Evolutionary conservation across 805 yeast genomes (phyloP).

Genomic region (Ogataea populi-albae): DNA sequence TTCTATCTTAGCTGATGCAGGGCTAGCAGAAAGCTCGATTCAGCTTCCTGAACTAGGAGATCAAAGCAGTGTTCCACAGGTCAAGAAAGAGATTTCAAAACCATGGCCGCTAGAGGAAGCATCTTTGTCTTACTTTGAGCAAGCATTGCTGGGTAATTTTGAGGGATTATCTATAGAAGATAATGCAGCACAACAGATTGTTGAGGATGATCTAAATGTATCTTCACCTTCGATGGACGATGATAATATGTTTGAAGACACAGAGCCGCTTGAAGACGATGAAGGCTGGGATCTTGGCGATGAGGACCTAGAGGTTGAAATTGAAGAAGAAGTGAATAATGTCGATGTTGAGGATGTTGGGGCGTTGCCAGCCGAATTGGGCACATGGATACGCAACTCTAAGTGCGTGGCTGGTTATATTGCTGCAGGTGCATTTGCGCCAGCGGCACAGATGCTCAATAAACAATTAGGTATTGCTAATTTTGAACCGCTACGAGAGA

Average conservation of each 20-base stretch:
- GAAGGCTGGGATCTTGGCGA: constrained; percentile 83
- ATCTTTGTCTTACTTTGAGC: constrained; percentile 77
- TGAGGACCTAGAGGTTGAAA: constrained; percentile 68
- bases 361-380: constrained; percentile 56
- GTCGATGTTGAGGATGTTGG: constrained; percentile 34
- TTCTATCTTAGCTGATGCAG: constrained; percentile 67
- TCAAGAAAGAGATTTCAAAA: constrained; percentile 41
- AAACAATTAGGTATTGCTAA: constrained; percentile 84
- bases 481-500: constrained; percentile 80
- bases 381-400: constrained; percentile 83
- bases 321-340: constrained; percentile 37
- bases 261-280: constrained; percentile 54
- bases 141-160: constrained; percentile 74
- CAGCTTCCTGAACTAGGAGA: constrained; percentile 38
- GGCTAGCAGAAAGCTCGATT: constrained; percentile 58
- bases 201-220: constrained; percentile 6
- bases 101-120: constrained; percentile 85
- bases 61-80: constrained; percentile 44
- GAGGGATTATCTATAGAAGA: constrained; percentile 59
- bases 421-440: constrained; percentile 95
- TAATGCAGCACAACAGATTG: constrained; percentile 14
- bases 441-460: constrained; percentile 88
- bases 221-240: constrained; percentile 30
- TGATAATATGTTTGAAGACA: constrained; percentile 42
- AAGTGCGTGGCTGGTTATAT: constrained; percentile 87